Evolutionary conservation across 352 stramenopile genomes (phyloP).

Genomic region (Thraustotheca clavata): DNA sequence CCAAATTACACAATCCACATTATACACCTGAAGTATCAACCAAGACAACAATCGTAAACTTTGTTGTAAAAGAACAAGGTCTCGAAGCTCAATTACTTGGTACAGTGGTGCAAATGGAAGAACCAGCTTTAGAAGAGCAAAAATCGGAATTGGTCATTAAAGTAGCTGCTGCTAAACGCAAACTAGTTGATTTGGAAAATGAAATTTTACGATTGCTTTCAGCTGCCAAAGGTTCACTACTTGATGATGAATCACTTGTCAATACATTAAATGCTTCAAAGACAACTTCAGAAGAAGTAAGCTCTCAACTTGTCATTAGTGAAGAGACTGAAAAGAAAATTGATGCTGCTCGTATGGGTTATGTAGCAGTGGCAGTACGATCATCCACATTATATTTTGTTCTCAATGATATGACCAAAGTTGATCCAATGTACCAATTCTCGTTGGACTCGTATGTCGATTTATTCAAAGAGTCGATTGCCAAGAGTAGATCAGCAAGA

Average conservation of each 20-base stretch:
- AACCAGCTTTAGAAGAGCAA: constrained; percentile 91
- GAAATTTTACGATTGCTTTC: constrained; percentile 90
- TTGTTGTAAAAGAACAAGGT: constrained; percentile 93
- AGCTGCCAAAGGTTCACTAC: constrained; percentile 85
- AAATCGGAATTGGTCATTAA: constrained; percentile 88
- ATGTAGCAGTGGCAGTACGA: constrained; percentile 86
- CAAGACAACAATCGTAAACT: constrained; percentile 96
- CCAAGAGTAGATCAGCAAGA: constrained; percentile 73
- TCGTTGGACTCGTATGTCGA: constrained; percentile 92
- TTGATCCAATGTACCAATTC: constrained; percentile 98
- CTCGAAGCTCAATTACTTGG: constrained; percentile 91
- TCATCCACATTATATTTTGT: constrained; percentile 95
- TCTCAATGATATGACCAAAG: constrained; percentile 90
- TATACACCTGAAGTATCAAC: constrained; percentile 93
- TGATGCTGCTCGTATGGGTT: constrained; percentile 89
- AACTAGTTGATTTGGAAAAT: constrained; percentile 94
- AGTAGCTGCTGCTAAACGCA: constrained; percentile 91
- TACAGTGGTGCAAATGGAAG: constrained; percentile 91
- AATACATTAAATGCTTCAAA: constrained; percentile 94
- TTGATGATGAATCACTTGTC: constrained; percentile 93
- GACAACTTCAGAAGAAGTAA: constrained; percentile 91
- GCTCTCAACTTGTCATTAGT: constrained; percentile 86
- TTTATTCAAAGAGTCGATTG: constrained; percentile 92
- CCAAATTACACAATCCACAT: constrained; percentile 94
- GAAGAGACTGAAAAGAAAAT: constrained; percentile 96